Base-by-base conservation (phyloP, 495 filamentous ascomycete species). In the Friedmanniomyces endolithicus region DNA sequence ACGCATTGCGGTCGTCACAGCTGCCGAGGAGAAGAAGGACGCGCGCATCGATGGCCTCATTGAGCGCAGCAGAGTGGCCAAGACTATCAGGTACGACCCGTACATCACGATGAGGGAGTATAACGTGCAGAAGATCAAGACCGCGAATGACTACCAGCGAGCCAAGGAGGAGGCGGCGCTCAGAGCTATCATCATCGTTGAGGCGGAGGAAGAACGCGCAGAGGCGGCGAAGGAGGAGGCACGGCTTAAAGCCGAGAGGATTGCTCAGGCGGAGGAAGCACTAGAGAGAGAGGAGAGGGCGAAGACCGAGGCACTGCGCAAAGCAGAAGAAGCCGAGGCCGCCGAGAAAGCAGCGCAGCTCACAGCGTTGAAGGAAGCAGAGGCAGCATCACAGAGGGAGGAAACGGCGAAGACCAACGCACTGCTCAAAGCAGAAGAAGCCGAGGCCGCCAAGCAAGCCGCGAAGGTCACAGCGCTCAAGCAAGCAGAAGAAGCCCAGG, bases 371-470 rank as follows among this genome's bases (percentile, higher is more conserved):
- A 16, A 45, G 19, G 41, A 45, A 45, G 41, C 41, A 7, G 41
- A 45, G 41, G 12, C 7, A 17, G 41, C 41, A 20, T 17, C 8
- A 7, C 8, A 11, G 41, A 45, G 8, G 41, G 41, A n/a, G 14
- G 41, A 45, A 20, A 16, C 7, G 14, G 9, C 8, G 41, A 16
- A 45, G 20, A 45, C 8, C 9, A 17, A 16, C 9, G 41, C 41
- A 7, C 11, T 8, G 14, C 7, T 17, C 17, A 52, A 47, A n/a
- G 57, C 50, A 8, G 54, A 52, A 24, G 59, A 52, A 51, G 46
- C n/a, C n/a, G n/a, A n/a, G n/a, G n/a, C n/a, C n/a, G n/a, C n/a
- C n/a, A n/a, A n/a, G n/a, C n/a, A n/a, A n/a, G n/a, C n/a, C n/a
- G n/a, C n/a, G n/a, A n/a, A n/a, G n/a, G n/a, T n/a, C n/a, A n/a